Percentiles rank a stretch among this genome's conserved stretches.
These are phyloP conservation scores for Aspergillus arachidicola DNA, from an alignment of 2,329 filamentous ascomycete genomes.

Conservation along the genomic window DNA sequence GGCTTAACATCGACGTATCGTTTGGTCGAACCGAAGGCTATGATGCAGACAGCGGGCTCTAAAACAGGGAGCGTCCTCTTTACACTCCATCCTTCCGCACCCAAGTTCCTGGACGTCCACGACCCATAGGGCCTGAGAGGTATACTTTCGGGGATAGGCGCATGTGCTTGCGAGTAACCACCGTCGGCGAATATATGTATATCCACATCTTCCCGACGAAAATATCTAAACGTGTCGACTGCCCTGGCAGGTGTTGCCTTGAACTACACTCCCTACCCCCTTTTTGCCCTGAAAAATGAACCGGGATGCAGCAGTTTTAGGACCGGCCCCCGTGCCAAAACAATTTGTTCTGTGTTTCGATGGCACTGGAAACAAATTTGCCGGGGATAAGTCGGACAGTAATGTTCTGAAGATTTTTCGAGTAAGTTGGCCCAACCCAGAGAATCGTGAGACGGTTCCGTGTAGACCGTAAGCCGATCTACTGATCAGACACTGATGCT, in stretches of 20 bases:
- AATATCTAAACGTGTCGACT: conserved; percentile 8
- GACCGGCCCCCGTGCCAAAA: conserved; percentile 27
- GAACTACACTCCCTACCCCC: background rate
- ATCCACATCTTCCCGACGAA: conserved; percentile 4
- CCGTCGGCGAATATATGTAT: conserved; percentile 6
- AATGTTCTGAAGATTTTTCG: conserved; percentile 52
- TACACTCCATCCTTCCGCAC: background rate
- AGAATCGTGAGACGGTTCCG: conserved; percentile 8
- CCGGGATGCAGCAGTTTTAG: conserved; percentile 13
- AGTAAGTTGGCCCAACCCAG: conserved; percentile 27
- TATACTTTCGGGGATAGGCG: conserved; percentile 6
- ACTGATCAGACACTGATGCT: background rate
- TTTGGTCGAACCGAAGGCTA: background rate
- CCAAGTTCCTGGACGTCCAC: conserved; percentile 4
- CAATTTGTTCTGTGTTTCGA: conserved; percentile 48
- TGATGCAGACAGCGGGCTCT: background rate
- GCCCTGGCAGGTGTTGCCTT: background rate
- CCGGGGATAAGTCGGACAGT: conserved; percentile 48
- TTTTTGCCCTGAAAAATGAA: background rate
- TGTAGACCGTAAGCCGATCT: background rate
- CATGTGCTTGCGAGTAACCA: conserved; percentile 9
- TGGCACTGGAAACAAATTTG: conserved; percentile 49
- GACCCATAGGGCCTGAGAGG: background rate
- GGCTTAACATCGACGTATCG: conserved; percentile 4
- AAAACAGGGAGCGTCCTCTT: background rate